These are phyloP conservation scores for Cutaneotrichosporon sp. DNA, from an alignment of 1,284 basidiomycete genomes.

Conservation along the genomic window DNA sequence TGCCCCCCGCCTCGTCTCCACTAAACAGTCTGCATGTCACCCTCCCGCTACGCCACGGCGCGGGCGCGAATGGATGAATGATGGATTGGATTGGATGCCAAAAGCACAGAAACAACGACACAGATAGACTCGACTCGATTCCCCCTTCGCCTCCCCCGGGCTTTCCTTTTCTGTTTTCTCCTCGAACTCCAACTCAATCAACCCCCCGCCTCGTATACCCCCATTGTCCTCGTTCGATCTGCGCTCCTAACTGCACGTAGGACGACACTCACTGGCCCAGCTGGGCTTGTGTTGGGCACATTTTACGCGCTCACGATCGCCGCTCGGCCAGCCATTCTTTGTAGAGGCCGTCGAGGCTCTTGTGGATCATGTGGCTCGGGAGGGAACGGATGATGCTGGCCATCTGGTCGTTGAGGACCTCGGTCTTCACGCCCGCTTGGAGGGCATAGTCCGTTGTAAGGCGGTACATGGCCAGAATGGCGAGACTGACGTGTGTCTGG, in stretches of 20 bases:
- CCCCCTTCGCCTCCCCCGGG: not conserved
- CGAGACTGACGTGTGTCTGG: constrained; percentile 87
- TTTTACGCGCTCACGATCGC: constrained; percentile 1
- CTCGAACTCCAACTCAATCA: not conserved
- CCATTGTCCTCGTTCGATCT: not conserved
- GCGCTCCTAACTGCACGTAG: not conserved
- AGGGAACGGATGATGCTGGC: constrained; percentile 82
- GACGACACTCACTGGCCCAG: not conserved
- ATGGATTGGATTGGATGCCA: no score
- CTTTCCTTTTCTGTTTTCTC: not conserved
- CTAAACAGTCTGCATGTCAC: constrained; percentile 2
- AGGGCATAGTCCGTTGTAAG: constrained; percentile 74
- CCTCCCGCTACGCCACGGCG: not conserved
- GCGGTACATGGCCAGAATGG: constrained; percentile 82
- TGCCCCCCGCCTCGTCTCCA: not conserved
- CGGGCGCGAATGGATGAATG: constrained; percentile 1
- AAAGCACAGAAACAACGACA: not conserved
- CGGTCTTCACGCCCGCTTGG: constrained; percentile 62
- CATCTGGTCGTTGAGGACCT: constrained; percentile 68
- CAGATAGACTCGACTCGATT: not conserved
- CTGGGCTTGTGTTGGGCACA: no score
- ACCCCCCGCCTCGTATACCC: not conserved
- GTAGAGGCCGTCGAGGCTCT: constrained; percentile 85
- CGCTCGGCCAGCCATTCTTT: constrained; percentile 61
- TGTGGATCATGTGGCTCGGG: constrained; percentile 76